Evolutionary conservation across 164 flowering plant species (phyloP).

Genomic region (Platanus orientalis): DNA sequence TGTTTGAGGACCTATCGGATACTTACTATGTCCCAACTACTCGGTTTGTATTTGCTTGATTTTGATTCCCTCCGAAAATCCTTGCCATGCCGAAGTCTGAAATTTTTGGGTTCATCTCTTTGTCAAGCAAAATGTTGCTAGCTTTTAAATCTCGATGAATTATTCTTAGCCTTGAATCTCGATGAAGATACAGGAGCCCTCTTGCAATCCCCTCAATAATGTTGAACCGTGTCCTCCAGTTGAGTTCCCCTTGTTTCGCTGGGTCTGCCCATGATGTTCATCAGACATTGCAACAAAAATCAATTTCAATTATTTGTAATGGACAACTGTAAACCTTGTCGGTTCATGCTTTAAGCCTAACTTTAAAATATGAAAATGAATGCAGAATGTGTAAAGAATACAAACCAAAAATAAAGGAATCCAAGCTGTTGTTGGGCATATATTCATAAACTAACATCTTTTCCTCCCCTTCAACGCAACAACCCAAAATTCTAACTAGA

Average conservation of each 20-base stretch:
- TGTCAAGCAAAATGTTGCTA: conserved; percentile 69
- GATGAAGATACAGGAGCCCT: conserved; percentile 80
- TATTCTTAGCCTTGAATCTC: conserved; percentile 67
- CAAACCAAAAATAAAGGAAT: conserved; percentile 54
- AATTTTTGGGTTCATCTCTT: conserved; percentile 72
- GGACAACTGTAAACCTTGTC: neutral
- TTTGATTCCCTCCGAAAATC: conserved; percentile 22
- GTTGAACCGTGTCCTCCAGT: conserved; percentile 54
- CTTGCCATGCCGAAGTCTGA: conserved; percentile 88
- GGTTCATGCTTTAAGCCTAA: neutral
- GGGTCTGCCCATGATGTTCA: conserved; percentile 30
- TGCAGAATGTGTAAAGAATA: neutral
- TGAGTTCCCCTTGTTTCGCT: conserved; percentile 30
- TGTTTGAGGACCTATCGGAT: neutral
- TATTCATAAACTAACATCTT: conserved; percentile 68
- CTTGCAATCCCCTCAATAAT: conserved; percentile 76
- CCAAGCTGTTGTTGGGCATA: conserved; percentile 78
- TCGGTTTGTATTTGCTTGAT: conserved; percentile 24
- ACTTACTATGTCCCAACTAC: conserved; percentile 37
- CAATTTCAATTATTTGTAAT: neutral
- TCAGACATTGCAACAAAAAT: conserved; percentile 6
- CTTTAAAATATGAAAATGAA: neutral
- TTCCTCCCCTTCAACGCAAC: conserved; percentile 62
- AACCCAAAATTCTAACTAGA: conserved; percentile 66
- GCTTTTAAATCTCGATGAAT: conserved; percentile 78